Conservation (phyloP, 805 yeast species). For the Candida piceae region DNA sequence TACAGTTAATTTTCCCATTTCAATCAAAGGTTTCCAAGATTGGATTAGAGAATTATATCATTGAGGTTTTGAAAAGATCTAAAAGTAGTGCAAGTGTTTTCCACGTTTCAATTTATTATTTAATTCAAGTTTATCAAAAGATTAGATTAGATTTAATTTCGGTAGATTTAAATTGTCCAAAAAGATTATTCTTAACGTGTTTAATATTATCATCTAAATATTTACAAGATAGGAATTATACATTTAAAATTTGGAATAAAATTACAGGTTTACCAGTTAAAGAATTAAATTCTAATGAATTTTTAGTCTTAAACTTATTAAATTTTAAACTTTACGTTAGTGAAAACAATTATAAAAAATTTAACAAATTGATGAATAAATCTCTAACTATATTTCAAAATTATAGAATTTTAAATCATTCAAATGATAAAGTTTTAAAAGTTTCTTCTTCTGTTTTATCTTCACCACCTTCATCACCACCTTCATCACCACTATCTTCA, state of each 20-base stretch:
- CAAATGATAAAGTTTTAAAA: too few species aligned
- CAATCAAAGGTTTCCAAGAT: neutral
- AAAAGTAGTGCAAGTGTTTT: conserved; percentile 57
- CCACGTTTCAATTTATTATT: conserved; percentile 62
- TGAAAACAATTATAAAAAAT: conserved; percentile 39
- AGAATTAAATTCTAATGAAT: conserved; percentile 48
- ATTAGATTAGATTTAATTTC: too few species aligned
- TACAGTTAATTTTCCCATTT: neutral
- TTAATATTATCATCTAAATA: conserved; percentile 70
- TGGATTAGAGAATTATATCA: conserved; percentile 25
- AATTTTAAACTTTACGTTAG: conserved; percentile 56
- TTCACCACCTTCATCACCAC: too few species aligned
- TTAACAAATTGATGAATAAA: conserved; percentile 4
- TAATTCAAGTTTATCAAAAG: conserved; percentile 32
- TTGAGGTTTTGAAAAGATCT: conserved; percentile 44
- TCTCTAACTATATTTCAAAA: neutral
- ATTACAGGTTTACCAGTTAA: conserved; percentile 57
- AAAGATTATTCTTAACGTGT: conserved; percentile 62
- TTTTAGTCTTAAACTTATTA: conserved; percentile 44
- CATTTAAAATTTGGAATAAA: conserved; percentile 67
- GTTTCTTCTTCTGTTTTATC: too few species aligned
- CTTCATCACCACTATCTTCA: too few species aligned
- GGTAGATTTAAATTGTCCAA: conserved; percentile 40
- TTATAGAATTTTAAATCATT: neutral
- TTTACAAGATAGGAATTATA: conserved; percentile 65